These are phyloP conservation scores for Chrysosphaeria jannelii DNA, from an alignment of 2,329 filamentous ascomycete genomes.

Conservation along the genomic window DNA sequence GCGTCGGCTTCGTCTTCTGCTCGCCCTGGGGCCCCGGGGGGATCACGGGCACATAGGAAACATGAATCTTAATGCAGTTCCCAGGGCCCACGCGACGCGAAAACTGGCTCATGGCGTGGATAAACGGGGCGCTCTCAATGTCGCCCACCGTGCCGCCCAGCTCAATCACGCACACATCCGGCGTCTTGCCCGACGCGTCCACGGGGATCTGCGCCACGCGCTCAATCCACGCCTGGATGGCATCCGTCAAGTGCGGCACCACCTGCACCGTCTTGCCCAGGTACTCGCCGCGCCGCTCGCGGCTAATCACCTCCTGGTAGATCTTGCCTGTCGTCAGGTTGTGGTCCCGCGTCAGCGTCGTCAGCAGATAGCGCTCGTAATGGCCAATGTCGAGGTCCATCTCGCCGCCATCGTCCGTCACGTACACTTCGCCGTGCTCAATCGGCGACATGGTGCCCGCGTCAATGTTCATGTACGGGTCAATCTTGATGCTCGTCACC, in stretches of 20 bases:
- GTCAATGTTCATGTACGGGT: conserved; percentile 16
- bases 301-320: conserved; percentile 61
- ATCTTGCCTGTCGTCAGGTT: conserved; percentile 98
- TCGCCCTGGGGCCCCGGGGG: conserved; percentile 17
- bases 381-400: conserved; percentile 24
- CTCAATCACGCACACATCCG: conserved; percentile 71
- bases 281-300: conserved; percentile 37
- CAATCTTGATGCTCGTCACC: conserved; percentile 24
- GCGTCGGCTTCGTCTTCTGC: conserved; percentile 93
- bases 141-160: conserved; percentile 39
- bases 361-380: conserved; percentile 41
- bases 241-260: conserved; percentile 74
- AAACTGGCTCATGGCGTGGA: conserved; percentile 62
- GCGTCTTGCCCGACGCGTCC: conserved; percentile 52
- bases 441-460: conserved; percentile 10
- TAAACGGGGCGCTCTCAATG: conserved; percentile 65
- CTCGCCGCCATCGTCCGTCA: conserved; percentile 58
- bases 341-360: conserved; percentile 57
- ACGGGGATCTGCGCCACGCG: conserved; percentile 62
- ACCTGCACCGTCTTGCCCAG: conserved; percentile 59
- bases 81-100: conserved; percentile 38
- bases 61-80: conserved; percentile 73
- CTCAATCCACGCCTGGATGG: conserved; percentile 79
- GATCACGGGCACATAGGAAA: conserved; percentile 53
- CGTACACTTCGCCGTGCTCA: conserved; percentile 63